Conservation (phyloP, 2,329 filamentous ascomycete genomes). For the Pseudogymnoascus sp. region DNA sequence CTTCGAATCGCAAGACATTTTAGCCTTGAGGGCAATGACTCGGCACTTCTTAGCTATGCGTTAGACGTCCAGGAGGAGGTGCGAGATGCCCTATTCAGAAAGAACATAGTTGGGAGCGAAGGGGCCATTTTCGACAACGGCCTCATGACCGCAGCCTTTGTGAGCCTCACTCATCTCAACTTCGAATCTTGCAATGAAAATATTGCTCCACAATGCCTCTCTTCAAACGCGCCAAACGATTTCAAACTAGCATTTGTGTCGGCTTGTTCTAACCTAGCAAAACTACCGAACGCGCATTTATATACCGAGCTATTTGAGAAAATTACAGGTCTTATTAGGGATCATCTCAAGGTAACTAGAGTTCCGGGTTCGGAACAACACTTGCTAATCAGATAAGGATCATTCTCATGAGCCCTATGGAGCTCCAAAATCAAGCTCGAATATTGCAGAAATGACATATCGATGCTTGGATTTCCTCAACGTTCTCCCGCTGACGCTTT, state of each 20-base stretch:
- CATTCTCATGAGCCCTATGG: constrained; percentile 32
- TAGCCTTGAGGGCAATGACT: constrained; percentile 49
- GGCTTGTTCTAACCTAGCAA: constrained; percentile 55
- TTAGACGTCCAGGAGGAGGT: constrained; percentile 64
- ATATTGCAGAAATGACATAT: constrained; percentile 38
- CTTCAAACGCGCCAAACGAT: constrained; percentile 45
- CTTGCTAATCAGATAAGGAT: constrained; percentile 2
- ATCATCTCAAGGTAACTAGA: constrained; percentile 44
- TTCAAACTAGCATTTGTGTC: constrained; percentile 58
- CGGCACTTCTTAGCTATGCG: constrained; percentile 51
- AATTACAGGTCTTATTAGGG: constrained; percentile 48
- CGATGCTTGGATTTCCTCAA: constrained; percentile 51
- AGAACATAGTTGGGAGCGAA: constrained; percentile 40
- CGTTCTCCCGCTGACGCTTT: constrained; percentile 43
- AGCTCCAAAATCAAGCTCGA: constrained; percentile 35
- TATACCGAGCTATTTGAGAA: constrained; percentile 49
- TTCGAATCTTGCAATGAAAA: constrained; percentile 50
- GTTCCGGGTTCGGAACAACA: neutral
- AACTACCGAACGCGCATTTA: constrained; percentile 39
- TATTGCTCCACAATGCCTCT: constrained; percentile 49
- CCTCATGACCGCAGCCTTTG: constrained; percentile 58
- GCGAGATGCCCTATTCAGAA: constrained; percentile 55
- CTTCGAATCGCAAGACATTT: constrained; percentile 58
- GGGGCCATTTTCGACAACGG: constrained; percentile 51
- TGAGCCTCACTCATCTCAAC: constrained; percentile 55